A percentile compares a stretch with the other conserved stretches of the same genome.
phyloP scores from a whole-genome alignment of 1,284 basidiomycete species.

The Ceratobasidium sp. region DNA sequence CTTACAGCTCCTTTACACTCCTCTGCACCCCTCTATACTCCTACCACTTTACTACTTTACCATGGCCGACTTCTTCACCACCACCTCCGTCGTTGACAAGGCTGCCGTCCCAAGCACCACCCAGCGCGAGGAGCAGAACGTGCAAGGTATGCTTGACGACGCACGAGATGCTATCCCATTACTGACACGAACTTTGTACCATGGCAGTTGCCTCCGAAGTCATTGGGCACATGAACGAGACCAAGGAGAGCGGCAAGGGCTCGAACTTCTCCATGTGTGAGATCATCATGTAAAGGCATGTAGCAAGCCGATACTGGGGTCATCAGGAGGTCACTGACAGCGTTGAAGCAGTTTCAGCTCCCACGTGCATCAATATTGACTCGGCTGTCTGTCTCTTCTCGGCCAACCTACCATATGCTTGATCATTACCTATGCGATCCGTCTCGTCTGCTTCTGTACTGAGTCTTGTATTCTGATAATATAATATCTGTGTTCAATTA shows the following conservation, averaged over 20 bases:
- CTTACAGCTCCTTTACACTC: background rate
- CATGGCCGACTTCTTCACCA: conserved; percentile 32
- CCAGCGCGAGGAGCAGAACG: background rate
- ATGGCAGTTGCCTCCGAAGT: conserved; percentile 1
- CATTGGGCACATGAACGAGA: background rate
- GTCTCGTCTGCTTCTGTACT: background rate
- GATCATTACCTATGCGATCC: background rate
- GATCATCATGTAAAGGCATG: conserved; percentile 36
- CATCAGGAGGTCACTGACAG: background rate
- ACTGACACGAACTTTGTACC: background rate
- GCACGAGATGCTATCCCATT: background rate
- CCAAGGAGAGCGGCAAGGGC: conserved; percentile 4
- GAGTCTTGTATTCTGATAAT: too few species aligned
- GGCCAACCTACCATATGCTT: background rate
- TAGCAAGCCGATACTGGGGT: background rate
- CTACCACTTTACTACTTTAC: background rate
- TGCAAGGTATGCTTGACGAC: background rate
- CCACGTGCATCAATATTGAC: background rate
- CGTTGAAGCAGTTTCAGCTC: background rate
- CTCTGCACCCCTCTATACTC: background rate
- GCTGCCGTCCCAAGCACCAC: background rate
- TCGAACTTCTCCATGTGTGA: conserved; percentile 39
- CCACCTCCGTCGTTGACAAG: conserved; percentile 10
- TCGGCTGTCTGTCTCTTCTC: background rate
- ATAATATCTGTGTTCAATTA: too few species aligned